Base-by-base conservation (phyloP, 1,284 basidiomycete species). In the Pholiota adiposa region DNA sequence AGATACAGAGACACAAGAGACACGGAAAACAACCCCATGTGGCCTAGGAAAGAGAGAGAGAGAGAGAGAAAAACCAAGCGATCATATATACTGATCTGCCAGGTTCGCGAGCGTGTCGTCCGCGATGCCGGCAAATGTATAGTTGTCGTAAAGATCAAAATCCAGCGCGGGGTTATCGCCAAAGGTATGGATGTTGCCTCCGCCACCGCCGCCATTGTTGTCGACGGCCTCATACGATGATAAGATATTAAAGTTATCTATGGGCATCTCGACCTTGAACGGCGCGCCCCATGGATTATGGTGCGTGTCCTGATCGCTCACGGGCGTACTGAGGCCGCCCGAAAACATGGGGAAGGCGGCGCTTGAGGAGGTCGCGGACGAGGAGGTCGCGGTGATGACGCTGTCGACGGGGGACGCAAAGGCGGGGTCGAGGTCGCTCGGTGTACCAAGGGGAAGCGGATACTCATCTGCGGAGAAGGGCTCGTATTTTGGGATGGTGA, bases 401-500 rank as follows among this genome's bases (percentile, higher is more conserved):
- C 70, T 69, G 51, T 73, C 70, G 31, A 74, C 63, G 11, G 74
- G 72, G 6, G 75, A 73, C 29, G 72, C 63, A 46, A 72, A 68
- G 33, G 72, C 73, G 2, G 69, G 64, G 41, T 58, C 56, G 34
- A 48, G 49, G 31, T 64, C 60, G 38, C 36, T 27, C 34, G 51
- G 29, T 52, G 55, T 54, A 41, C 34, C 29, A 21, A 41, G 59
- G 25, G 73, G 56, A 25, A 74, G 69, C 1, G 73, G 61, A 50
- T 73, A 69, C 16, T 75, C 73, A 27, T 73, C 72, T 8, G 70
- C 65, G 4, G 31, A 5, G 18, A 66, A 60, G 6, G 66, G 46
- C 54, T 56, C 54, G 54, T 56, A 62, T 52, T 62, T 62, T 19
- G 46, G 46, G 40, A 59, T 44, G 54, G 38, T 36, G 33, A 11